Evolutionary conservation across 805 yeast genomes (phyloP).

Genomic region (Geotrichum ghanense): DNA sequence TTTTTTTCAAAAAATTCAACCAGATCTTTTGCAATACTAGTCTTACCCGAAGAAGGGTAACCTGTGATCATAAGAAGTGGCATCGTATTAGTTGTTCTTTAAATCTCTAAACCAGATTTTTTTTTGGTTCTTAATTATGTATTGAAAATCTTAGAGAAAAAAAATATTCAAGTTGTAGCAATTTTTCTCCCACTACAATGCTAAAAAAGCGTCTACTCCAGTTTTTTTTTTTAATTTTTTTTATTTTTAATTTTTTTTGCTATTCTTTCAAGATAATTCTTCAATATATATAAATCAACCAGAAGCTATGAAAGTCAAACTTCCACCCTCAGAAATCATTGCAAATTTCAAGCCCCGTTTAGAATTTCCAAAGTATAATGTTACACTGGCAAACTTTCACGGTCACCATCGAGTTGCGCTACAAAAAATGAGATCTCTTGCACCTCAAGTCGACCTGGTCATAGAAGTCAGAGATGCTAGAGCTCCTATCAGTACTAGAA

Average conservation of each 20-base stretch:
- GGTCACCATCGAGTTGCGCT: constrained; percentile 86
- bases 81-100: constrained; percentile 43
- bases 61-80: constrained; percentile 81
- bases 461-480: constrained; percentile 81
- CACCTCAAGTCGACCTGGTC: constrained; percentile 73
- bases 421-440: constrained; percentile 47
- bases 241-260: not conserved
- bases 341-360: constrained; percentile 49
- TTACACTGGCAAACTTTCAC: constrained; percentile 67
- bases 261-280: not conserved
- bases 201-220: too few species aligned
- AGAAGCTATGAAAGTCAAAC: not conserved
- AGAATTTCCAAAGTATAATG: constrained; percentile 61
- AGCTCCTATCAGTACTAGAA: constrained; percentile 79
- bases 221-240: not conserved
- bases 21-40: constrained; percentile 56
- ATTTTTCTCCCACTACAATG: too few species aligned
- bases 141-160: too few species aligned
- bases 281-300: too few species aligned
- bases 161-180: too few species aligned
- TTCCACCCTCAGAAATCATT: not conserved
- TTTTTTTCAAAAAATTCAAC: constrained; percentile 34
- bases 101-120: not conserved
- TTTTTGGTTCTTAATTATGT: not conserved
- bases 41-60: constrained; percentile 75